Evolutionary conservation across 148 eudicot species (phyloP), one percentile per base, ranked within the genome.

Genomic region (Amaranthus palmeri): DNA sequence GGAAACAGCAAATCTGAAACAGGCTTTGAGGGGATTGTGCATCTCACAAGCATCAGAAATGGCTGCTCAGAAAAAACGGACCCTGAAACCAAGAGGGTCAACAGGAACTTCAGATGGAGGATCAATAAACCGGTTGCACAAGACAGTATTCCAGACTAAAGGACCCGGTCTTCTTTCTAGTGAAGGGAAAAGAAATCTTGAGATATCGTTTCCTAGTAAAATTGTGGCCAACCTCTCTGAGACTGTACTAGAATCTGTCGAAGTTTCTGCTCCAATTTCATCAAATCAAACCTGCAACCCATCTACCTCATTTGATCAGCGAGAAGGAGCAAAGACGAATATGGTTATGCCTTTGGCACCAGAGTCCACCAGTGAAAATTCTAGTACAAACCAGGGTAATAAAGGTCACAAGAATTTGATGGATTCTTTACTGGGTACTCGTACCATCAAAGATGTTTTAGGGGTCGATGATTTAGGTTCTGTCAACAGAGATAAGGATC

Each of bases 41-140:
- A 86, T 92, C 52, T 86, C 91, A 49, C 98, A 90, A 67, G 98
- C 98, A 57, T 88, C 98, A 3, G 96, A 92, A 68, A 86, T 86
- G 91, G 97, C 97, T 81, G 96, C 91, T 47, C 74, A 83, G 76
- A 92, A 85, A 77, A 83, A 76, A 78, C 82, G 87, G 59, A 77
- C 81, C 8, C 79, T 83, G 43, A 90, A 81, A 74, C 67, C 82
- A 47, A 66, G 80, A 25, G 68, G 77, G 74, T 80, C 80, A 9
- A 76, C 90, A 53, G 60, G 84, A 68, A 14, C 61, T 55, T 83
- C 87, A 6, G 86, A 87, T 68, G 76, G 61, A 9, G 92, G 82
- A 82, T 62, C 77, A 71, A 61, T 57, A 56, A 82, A 69, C 71
- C 80, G 73, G 45, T 61, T 82, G 62, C 79, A 85, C 73, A 59